phyloP scores from a whole-genome alignment of 2,329 filamentous ascomycete species.

The Aspergillus candidus region DNA sequence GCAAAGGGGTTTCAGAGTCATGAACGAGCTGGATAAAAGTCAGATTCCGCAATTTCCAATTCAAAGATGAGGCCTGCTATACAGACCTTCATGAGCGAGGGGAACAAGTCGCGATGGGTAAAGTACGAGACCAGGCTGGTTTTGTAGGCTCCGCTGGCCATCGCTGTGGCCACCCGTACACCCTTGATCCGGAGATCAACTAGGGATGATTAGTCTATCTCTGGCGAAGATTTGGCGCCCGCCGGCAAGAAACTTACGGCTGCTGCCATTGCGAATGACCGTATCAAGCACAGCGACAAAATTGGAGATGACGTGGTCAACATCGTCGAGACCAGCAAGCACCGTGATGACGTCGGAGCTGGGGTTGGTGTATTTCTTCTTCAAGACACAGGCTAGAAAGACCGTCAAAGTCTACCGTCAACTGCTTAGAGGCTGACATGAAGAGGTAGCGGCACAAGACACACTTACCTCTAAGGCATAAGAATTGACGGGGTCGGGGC shows the following conservation, averaged over 20 bases:
- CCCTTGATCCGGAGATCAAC: constrained; percentile 73
- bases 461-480: constrained; percentile 74
- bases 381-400: constrained; percentile 74
- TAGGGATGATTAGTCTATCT: constrained; percentile 29
- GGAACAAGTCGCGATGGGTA: constrained; percentile 89
- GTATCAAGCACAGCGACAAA: constrained; percentile 77
- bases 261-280: constrained; percentile 72
- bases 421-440: constrained; percentile 36
- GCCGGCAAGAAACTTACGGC: constrained; percentile 47
- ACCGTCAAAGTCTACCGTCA: constrained; percentile 70
- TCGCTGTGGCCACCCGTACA: constrained; percentile 71
- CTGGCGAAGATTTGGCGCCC: neutral
- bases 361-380: constrained; percentile 89
- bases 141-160: constrained; percentile 90
- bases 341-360: constrained; percentile 92
- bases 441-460: neutral
- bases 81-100: constrained; percentile 82
- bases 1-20: constrained; percentile 61
- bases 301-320: constrained; percentile 80
- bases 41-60: neutral
- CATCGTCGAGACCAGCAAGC: constrained; percentile 79
- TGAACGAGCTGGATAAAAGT: constrained; percentile 62
- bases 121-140: constrained; percentile 92
- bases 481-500: constrained; percentile 57
- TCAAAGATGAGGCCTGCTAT: neutral